These are phyloP conservation scores for Sarocladium strictum DNA, from an alignment of 2,329 filamentous ascomycete genomes.

Conservation along the genomic window DNA sequence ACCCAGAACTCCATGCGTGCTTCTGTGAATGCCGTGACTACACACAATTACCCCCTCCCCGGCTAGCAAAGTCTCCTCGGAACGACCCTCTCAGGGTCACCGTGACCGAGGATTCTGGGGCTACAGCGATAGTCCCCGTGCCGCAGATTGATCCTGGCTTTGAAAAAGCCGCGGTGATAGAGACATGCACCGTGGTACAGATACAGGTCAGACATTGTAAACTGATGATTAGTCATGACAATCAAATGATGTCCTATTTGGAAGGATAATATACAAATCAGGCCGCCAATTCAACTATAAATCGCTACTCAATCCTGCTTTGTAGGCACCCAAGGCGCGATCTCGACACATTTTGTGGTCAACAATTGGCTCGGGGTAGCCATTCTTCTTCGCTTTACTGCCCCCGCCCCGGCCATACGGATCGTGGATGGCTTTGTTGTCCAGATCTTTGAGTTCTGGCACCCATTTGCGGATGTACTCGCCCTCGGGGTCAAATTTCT, in stretches of 20 bases:
- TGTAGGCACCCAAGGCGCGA: constrained; percentile 64
- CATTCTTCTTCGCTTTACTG: constrained; percentile 52
- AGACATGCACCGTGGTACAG: constrained; percentile 55
- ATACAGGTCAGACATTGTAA: constrained; percentile 55
- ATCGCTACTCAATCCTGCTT: constrained; percentile 36
- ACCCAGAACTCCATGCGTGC: background rate
- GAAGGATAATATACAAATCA: constrained; percentile 3
- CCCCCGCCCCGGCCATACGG: constrained; percentile 64
- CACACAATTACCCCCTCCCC: constrained; percentile 21
- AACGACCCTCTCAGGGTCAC: constrained; percentile 27
- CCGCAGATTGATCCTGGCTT: constrained; percentile 52
- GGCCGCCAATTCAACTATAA: constrained; percentile 8
- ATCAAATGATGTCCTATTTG: background rate
- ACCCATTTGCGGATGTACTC: constrained; percentile 81
- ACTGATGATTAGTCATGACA: background rate
- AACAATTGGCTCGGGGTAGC: constrained; percentile 72
- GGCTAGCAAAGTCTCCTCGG: constrained; percentile 54
- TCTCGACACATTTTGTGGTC: constrained; percentile 65
- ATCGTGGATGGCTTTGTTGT: constrained; percentile 70
- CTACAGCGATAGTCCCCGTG: constrained; percentile 52
- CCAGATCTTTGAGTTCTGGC: constrained; percentile 60
- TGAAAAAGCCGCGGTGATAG: constrained; percentile 54
- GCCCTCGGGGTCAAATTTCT: constrained; percentile 76
- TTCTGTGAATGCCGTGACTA: constrained; percentile 13
- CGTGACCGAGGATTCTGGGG: constrained; percentile 48